Percentiles rank a stretch among this genome's conserved stretches.
Evolutionary conservation across 176 grass and related monocot species (phyloP).

Genomic region (Eragrostis nindensis): DNA sequence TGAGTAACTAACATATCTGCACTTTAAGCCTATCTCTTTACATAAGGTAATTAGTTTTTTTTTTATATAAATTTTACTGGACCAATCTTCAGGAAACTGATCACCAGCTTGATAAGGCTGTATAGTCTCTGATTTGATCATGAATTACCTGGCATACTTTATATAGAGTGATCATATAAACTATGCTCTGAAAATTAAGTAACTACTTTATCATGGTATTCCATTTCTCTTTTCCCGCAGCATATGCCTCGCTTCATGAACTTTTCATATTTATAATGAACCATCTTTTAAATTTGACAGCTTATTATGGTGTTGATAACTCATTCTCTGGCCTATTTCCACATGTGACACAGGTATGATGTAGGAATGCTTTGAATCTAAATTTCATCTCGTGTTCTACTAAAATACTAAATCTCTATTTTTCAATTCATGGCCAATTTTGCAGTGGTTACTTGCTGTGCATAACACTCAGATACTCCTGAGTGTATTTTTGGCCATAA

Average conservation of each 20-base stretch:
- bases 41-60: background rate
- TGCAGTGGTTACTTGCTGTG: slow-evolving; percentile 85
- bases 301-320: slow-evolving; percentile 87
- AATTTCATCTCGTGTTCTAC: background rate
- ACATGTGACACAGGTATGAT: slow-evolving; percentile 80
- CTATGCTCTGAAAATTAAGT: slow-evolving; percentile 5
- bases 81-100: background rate
- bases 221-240: slow-evolving; percentile 23
- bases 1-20: slow-evolving; percentile 8
- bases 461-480: slow-evolving; percentile 96
- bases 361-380: background rate
- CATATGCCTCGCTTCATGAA: background rate
- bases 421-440: slow-evolving; percentile 20
- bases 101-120: slow-evolving; percentile 25
- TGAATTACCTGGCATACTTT: background rate
- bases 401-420: slow-evolving; percentile 3
- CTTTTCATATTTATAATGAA: slow-evolving; percentile 33
- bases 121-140: slow-evolving; percentile 20
- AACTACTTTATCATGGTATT: background rate
- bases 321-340: slow-evolving; percentile 80
- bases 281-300: slow-evolving; percentile 46
- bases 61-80: slow-evolving; percentile 17
- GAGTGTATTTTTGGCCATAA: slow-evolving; percentile 81
- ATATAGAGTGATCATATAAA: slow-evolving; percentile 7
- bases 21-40: background rate